Evolutionary conservation across 306 rosid species (phyloP), one percentile per base, ranked within the genome.

Genomic region (Fagus crenata): DNA sequence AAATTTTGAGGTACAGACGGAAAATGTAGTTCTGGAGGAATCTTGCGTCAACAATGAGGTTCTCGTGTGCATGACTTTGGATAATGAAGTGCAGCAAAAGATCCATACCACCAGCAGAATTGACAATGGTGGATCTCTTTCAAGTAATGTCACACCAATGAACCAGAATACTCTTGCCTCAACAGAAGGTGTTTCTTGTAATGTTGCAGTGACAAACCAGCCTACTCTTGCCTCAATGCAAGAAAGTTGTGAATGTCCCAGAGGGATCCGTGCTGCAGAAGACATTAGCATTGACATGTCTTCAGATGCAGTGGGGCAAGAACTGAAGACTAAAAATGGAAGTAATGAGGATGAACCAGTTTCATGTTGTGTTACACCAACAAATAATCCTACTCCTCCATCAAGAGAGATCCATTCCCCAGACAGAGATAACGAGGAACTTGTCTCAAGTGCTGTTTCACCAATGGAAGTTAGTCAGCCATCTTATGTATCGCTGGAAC

Each of bases 401-500:
- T 81, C 65, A 36, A 41, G 53, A 60, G 77, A 81, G 75, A 28
- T 78, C 42, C 75, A 6, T 59, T 67, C 72, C 54, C 42, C 56
- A 18, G 78, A 77, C 17, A 58, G 71, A 35, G 33, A 55, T 9
- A 54, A 31, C 2, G 71, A 68, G 42, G 82, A 31, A 70, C 49
- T 75, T 71, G 71, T 68, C 59, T 60, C 61, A 13, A 61, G 71
- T 18, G 75, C 83, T 64, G 69, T 53, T 46, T 64, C 49, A 7
- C 69, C 41, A 40, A 37, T 70, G 78, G 86, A 85, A 78, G 60
- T 53, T 73, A 64, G 71, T 81, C 85, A 65, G 58, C 79, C 73
- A 6, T 39, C 67, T 61, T 78, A 60, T 73, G 71, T 79, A 60
- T 78, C 91, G 77, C 79, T 53, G 71, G 72, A 86, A 81, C 84